Percentiles rank a stretch among this genome's conserved stretches.
Conservation (phyloP, 2,329 filamentous ascomycete species). For the Hypoxylon sp. region DNA sequence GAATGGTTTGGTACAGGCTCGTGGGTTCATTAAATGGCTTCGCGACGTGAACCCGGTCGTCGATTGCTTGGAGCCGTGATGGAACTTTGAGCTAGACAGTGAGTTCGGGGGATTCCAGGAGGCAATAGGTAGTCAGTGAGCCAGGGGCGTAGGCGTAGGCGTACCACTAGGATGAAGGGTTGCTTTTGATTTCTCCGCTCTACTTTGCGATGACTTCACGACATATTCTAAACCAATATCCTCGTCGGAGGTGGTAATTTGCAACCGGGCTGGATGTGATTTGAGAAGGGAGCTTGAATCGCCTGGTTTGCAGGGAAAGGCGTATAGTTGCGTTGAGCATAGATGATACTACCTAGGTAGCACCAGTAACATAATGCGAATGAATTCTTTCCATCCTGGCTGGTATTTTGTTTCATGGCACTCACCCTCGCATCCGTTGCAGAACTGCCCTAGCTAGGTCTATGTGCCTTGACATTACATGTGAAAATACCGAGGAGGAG, state of each 20-base stretch:
- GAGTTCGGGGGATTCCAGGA: neutral
- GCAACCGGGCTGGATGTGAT: neutral
- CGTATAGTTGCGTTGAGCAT: neutral
- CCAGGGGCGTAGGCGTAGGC: too few relatives aligned
- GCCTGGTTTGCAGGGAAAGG: neutral
- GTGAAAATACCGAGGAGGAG: constrained; percentile 49
- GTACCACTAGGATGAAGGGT: neutral
- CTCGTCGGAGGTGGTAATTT: neutral
- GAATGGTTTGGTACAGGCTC: constrained; percentile 46
- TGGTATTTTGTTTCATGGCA: too few relatives aligned
- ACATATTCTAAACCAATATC: neutral
- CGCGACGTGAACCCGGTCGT: constrained; percentile 39
- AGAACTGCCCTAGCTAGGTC: neutral
- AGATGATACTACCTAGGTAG: neutral
- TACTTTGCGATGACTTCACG: constrained; percentile 8
- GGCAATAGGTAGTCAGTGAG: neutral
- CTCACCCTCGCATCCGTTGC: too few relatives aligned
- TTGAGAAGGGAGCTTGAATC: neutral
- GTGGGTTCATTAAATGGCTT: constrained; percentile 49
- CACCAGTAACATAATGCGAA: neutral
- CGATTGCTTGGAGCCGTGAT: constrained; percentile 25
- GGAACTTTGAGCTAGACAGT: neutral
- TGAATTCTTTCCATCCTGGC: neutral
- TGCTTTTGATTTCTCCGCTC: neutral
- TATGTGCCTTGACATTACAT: constrained; percentile 31